Base-by-base conservation (phyloP, 2,329 filamentous ascomycete species). In the Fusarium brevicatenulatum region DNA sequence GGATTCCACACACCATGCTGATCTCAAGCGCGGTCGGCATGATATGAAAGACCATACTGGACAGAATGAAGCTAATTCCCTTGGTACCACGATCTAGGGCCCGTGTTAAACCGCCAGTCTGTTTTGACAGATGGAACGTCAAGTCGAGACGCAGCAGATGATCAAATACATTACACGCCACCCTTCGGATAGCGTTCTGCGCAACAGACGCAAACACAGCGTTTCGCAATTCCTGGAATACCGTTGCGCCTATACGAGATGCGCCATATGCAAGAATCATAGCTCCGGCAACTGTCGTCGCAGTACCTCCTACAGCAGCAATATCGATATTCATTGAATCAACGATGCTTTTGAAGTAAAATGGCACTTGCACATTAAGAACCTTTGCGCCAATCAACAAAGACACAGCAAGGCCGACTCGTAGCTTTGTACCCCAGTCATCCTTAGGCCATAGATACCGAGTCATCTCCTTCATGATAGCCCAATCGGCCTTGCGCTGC, bases 311-410 rank as follows among this genome's bases (percentile, higher is more conserved):
- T 10, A 93, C 85, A 21, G 92, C 88, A n/a, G 90, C 89, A 80
- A 97, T 91, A 82, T 99, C 96, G 75, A 99, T 89, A 81, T 99
- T 99, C 94, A 99, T 97, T 25, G 94, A 91, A 82, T 99, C 97
- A 46, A 99, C 94, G 73, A 99, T 98, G 82, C 86, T 95, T 86
- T 98, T 98, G 86, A 99, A 99, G 86, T 98, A 99, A 81, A 99
- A 99, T 0, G 96, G 96, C 52, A 99, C 94, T 85, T 99, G 95
- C 21, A 99, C 96, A 82, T 98, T 99, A 78, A 99, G 86, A 54
- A 97, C 90, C 87, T 99, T 99, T 80, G 95, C 94, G 66, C 95
- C 94, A 28, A 99, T 84, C 42, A 99, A 87, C 71, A 99, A 84
- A 12, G 88, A 90, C 7, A 99, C 88, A n/a, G 95, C 95, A 53